These are phyloP conservation scores for Bertia moriformis DNA, from an alignment of 2,329 filamentous ascomycete genomes.

Conservation along the genomic window DNA sequence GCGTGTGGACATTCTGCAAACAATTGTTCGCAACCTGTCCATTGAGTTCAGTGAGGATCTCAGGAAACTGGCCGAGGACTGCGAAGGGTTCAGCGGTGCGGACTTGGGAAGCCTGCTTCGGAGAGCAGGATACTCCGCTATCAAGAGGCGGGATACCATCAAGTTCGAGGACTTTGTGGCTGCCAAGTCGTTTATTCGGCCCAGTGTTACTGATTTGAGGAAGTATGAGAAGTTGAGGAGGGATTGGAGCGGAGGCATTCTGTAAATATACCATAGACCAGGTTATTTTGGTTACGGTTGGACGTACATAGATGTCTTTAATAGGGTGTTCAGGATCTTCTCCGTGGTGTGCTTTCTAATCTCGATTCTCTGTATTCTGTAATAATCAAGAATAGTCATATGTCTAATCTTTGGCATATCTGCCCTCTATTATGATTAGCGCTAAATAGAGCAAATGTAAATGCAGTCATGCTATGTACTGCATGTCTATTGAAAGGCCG, in stretches of 20 bases:
- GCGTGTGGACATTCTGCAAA: conserved; percentile 70
- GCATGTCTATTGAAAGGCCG: too few species aligned
- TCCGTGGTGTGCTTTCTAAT: too few species aligned
- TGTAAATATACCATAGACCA: not conserved
- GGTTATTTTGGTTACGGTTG: too few species aligned
- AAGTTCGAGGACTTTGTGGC: conserved; percentile 32
- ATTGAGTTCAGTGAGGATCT: conserved; percentile 39
- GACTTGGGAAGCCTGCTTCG: conserved; percentile 39
- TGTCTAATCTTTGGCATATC: too few species aligned
- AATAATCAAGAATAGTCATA: too few species aligned
- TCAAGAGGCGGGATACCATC: conserved; percentile 10
- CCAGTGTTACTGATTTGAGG: conserved; percentile 31
- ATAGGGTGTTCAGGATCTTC: too few species aligned
- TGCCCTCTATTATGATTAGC: too few species aligned
- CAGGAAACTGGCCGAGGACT: conserved; percentile 55
- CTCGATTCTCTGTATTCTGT: too few species aligned
- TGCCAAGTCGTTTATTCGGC: conserved; percentile 29
- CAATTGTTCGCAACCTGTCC: conserved; percentile 25
- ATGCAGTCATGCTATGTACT: too few species aligned
- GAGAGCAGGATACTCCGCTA: conserved; percentile 6
- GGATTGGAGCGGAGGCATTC: conserved; percentile 1
- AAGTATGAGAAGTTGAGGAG: conserved; percentile 23
- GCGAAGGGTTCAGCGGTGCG: conserved; percentile 63
- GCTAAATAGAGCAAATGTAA: too few species aligned
- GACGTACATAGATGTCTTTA: too few species aligned